Evolutionary conservation across 192 early-diverging fungal genomes (phyloP).

Genomic region (Podila clonocystis): DNA sequence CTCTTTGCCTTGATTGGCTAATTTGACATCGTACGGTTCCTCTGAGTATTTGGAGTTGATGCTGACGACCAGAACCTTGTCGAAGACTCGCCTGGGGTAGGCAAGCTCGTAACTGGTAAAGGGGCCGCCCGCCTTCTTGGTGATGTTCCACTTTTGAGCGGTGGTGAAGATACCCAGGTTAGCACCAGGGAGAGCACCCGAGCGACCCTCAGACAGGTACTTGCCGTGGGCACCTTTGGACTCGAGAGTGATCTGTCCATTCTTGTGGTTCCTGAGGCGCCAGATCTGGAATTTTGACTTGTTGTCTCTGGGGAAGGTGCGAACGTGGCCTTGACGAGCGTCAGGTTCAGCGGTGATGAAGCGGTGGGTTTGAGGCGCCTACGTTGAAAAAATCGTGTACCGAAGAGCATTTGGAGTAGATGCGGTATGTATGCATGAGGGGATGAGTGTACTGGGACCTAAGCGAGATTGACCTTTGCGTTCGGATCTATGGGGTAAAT

Average conservation of each 20-base stretch:
- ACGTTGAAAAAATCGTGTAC: neutral
- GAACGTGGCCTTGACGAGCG: neutral
- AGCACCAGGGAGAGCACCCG: constrained; percentile 17
- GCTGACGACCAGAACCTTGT: constrained; percentile 18
- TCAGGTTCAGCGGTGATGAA: constrained; percentile 13
- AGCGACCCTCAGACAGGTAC: constrained; percentile 10
- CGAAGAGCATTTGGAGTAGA: neutral
- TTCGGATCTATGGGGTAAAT: neutral
- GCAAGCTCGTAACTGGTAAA: constrained; percentile 18
- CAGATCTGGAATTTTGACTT: constrained; percentile 2
- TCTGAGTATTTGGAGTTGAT: neutral
- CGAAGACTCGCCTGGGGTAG: constrained; percentile 8
- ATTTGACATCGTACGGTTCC: constrained; percentile 16
- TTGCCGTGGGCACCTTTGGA: constrained; percentile 6
- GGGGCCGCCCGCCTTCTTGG: constrained; percentile 6
- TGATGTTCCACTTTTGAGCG: constrained; percentile 15
- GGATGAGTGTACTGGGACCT: neutral
- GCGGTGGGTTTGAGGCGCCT: constrained; percentile 7
- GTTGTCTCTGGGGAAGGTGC: constrained; percentile 1
- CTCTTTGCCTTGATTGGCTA: neutral
- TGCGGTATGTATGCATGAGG: neutral
- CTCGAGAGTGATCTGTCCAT: constrained; percentile 8
- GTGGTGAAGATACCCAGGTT: constrained; percentile 18
- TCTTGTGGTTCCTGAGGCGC: constrained; percentile 3
- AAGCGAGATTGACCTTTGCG: neutral